Evolutionary conservation across 1,284 basidiomycete species (phyloP), one percentile per base, ranked within the genome.

Genomic region (Microbotryum lychnidis-dioicae): DNA sequence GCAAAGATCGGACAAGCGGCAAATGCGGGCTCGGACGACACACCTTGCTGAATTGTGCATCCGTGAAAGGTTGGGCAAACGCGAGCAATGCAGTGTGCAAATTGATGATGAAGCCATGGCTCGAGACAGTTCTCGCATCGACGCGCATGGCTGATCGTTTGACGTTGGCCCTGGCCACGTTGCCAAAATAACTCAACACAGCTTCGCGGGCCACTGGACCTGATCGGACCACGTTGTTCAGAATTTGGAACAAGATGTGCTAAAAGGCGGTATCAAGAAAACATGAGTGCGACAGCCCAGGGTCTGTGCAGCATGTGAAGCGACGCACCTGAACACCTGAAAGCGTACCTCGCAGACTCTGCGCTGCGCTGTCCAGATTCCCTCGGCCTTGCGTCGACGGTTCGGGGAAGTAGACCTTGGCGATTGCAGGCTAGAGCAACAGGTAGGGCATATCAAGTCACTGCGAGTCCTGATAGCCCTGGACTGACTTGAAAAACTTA

Each of bases 21-120:
- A 50, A 12, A 50, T 0, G 14, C 48, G 48, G 48, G 48, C 12
- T 9, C 6, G 21, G 21, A 14, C 20, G 21, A 58, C 76, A 54
- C 70, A 87, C 90, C 82, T 97, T 98, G 56, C 86, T 84, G 71
- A 87, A 94, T 59, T 82, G 84, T 0, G 88, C 84, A 74, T 98
- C 94, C 82, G 97, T 91, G 73, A 98, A 97, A 0, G 96, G 96
- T 69, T 92, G 90, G n/a, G 91, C 87, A 69, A 99, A 89, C 23
- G 86, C 83, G 49, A 93, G 79, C 27, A 97, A 76, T 21, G 96
- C 78, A 46, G 83, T 82, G 72, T 93, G 89, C 47, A 94, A 71
- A 71, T 97, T 98, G 64, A 90, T 82, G 86, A 97, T 89, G 76
- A 91, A 97, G 55, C 88, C 86, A 73, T 99, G 94, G 0, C 85